Conservation (phyloP, 2,329 filamentous ascomycete genomes). For the Cercospora sojina region DNA sequence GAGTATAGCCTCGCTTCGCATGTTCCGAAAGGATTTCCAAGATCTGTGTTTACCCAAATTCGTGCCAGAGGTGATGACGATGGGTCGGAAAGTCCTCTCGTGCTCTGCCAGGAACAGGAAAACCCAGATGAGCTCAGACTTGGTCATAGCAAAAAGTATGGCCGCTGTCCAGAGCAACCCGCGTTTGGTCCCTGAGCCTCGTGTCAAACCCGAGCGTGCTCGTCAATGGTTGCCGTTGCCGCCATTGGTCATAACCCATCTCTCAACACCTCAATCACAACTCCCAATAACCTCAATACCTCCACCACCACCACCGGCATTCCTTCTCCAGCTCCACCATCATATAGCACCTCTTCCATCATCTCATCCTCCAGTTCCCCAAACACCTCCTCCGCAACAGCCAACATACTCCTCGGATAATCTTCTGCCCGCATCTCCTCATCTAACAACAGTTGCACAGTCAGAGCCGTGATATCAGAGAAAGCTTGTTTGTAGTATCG, state of each 20-base stretch:
- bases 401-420: conserved; percentile 2
- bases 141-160: neutral
- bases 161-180: neutral
- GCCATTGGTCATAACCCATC: neutral
- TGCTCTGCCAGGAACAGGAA: neutral
- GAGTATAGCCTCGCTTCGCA: neutral
- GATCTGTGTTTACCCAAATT: neutral
- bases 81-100: neutral
- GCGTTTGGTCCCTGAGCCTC: neutral
- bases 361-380: conserved; percentile 5
- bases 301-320: conserved; percentile 9
- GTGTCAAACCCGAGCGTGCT: no score
- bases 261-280: neutral
- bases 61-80: neutral
- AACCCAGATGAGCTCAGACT: neutral
- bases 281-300: neutral
- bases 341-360: neutral
- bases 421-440: neutral
- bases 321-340: neutral
- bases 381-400: conserved; percentile 3
- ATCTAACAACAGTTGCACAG: neutral
- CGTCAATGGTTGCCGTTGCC: neutral
- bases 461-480: neutral
- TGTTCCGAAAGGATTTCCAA: neutral
- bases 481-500: neutral